Conservation (phyloP, 140 eudicot genomes). For the Oenanthe javanica region DNA sequence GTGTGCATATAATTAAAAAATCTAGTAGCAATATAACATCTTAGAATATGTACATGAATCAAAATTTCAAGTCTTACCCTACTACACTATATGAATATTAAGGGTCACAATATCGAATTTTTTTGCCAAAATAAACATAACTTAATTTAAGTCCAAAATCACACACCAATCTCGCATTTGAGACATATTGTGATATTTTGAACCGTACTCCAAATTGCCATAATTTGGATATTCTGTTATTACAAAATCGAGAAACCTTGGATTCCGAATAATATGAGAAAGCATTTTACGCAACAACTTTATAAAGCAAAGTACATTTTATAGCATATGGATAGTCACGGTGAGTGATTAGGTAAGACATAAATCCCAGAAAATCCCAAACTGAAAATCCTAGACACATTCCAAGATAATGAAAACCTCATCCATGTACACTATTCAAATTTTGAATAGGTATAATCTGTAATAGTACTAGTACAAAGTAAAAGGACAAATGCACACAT, state of each 20-base stretch:
- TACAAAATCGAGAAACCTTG: too few relatives aligned
- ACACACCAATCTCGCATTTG: too few relatives aligned
- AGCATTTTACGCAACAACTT: neutral
- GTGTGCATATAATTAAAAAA: too few relatives aligned
- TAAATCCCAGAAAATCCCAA: neutral
- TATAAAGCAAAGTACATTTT: neutral
- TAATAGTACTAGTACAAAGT: neutral
- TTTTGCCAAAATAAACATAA: too few relatives aligned
- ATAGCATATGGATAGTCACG: neutral
- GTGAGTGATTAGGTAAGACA: neutral
- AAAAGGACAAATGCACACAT: neutral
- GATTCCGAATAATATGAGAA: too few relatives aligned
- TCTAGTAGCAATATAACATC: neutral
- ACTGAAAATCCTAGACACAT: neutral
- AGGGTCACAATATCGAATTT: too few relatives aligned
- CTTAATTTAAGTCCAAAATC: neutral
- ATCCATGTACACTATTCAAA: conserved; percentile 4
- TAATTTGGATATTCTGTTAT: too few relatives aligned
- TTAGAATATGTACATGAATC: too few relatives aligned
- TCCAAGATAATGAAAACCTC: neutral
- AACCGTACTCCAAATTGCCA: too few relatives aligned
- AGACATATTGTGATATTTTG: too few relatives aligned
- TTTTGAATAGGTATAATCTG: neutral
- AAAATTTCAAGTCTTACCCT: too few relatives aligned
- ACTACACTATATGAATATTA: too few relatives aligned